phyloP scores from a whole-genome alignment of 169 alveolate species.

The Plasmodium relictum region DNA sequence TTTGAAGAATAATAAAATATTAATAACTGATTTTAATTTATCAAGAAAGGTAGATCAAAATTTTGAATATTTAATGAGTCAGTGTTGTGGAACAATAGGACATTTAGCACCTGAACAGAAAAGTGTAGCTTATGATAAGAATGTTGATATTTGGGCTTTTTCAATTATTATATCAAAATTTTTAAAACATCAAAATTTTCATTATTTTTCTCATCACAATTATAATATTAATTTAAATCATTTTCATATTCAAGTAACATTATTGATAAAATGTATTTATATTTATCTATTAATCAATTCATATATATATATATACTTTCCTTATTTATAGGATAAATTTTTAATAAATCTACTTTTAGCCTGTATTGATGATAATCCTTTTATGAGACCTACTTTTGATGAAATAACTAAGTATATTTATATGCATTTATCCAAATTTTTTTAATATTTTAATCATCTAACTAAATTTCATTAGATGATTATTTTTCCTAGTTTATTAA shows the following conservation, averaged over 20 bases:
- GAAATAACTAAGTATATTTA: constrained; percentile 14
- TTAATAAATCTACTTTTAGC: constrained; percentile 39
- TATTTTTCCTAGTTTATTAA: background rate
- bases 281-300: background rate
- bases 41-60: constrained; percentile 47
- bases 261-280: background rate
- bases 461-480: too few species aligned
- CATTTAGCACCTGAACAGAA: constrained; percentile 75
- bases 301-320: background rate
- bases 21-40: constrained; percentile 49
- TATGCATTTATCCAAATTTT: background rate
- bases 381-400: constrained; percentile 57
- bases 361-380: constrained; percentile 56
- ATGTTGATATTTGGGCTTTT: constrained; percentile 63
- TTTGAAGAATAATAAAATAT: constrained; percentile 23
- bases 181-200: constrained; percentile 57
- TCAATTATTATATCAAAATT: constrained; percentile 43
- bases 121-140: constrained; percentile 35
- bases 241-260: constrained; percentile 40
- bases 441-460: background rate
- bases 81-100: constrained; percentile 68
- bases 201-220: constrained; percentile 41
- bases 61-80: constrained; percentile 59
- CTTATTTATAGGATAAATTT: constrained; percentile 27
- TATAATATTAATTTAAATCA: constrained; percentile 39